A percentile compares a stretch with the other conserved stretches of the same genome.
Conservation (phyloP, 2,329 filamentous ascomycete species). For the Scopulariopsis brevicaulis region DNA sequence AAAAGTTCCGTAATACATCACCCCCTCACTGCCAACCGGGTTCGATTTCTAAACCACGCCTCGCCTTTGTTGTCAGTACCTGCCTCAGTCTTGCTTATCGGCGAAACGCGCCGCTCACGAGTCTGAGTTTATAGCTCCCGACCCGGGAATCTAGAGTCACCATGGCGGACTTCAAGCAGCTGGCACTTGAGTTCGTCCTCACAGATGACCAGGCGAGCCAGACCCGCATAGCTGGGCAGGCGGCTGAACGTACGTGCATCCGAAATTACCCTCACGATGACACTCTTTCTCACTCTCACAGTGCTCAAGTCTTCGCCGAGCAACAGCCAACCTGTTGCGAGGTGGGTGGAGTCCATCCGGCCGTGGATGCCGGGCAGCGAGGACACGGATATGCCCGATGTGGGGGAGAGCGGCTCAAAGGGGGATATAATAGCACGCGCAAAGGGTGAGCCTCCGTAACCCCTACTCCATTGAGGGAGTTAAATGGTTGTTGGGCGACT, state of each 20-base stretch:
- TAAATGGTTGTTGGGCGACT: slow-evolving; percentile 3
- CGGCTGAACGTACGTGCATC: slow-evolving; percentile 26
- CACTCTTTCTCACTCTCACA: background rate
- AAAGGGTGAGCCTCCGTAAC: slow-evolving; percentile 25
- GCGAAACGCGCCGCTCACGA: background rate
- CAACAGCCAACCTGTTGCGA: slow-evolving; percentile 33
- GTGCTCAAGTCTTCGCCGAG: slow-evolving; percentile 28
- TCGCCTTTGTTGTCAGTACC: no score
- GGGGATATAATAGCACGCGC: slow-evolving; percentile 42
- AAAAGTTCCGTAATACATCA: background rate
- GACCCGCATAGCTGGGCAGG: slow-evolving; percentile 27
- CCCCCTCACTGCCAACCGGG: no score
- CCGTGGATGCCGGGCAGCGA: slow-evolving; percentile 38
- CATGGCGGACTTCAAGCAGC: slow-evolving; percentile 40
- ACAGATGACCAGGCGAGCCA: slow-evolving; percentile 31
- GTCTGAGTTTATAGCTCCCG: background rate
- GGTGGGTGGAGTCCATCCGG: slow-evolving; percentile 44
- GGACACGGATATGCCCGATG: slow-evolving; percentile 19
- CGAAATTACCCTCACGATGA: background rate
- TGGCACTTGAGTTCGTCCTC: slow-evolving; percentile 42
- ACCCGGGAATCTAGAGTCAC: background rate
- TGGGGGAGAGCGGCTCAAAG: slow-evolving; percentile 25
- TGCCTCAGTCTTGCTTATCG: background rate
- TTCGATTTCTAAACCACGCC: no score
- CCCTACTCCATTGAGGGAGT: background rate